These are phyloP conservation scores for Amanita pallidorosea DNA, from an alignment of 768 basidiomycete genomes.

Conservation along the genomic window DNA sequence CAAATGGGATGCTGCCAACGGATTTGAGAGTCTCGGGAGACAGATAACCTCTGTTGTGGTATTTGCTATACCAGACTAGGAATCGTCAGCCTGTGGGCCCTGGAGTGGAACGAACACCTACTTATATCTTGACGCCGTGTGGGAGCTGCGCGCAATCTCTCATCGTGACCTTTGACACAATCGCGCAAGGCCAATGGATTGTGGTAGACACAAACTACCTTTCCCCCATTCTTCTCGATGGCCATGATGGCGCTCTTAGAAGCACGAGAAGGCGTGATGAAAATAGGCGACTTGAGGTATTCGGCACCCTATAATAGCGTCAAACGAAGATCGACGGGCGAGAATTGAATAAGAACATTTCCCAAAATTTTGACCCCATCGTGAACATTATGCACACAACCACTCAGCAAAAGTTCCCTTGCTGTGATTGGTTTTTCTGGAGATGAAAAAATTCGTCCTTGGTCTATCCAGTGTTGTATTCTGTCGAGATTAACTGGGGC, in stretches of 20 bases:
- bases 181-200: slow-evolving; percentile 79
- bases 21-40: slow-evolving; percentile 45
- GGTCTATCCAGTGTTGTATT: slow-evolving; percentile 85
- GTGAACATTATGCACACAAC: slow-evolving; percentile 79
- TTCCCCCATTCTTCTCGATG: slow-evolving; percentile 73
- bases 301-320: slow-evolving; percentile 42
- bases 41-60: slow-evolving; percentile 67
- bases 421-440: slow-evolving; percentile 83
- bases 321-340: background rate
- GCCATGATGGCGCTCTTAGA: slow-evolving; percentile 80
- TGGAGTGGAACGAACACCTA: slow-evolving; percentile 25
- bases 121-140: slow-evolving; percentile 81
- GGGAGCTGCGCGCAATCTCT: slow-evolving; percentile 67
- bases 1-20: slow-evolving; percentile 42
- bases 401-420: slow-evolving; percentile 71
- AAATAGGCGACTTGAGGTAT: slow-evolving; percentile 58
- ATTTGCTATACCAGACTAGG: slow-evolving; percentile 69
- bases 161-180: slow-evolving; percentile 59
- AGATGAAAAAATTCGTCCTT: slow-evolving; percentile 69
- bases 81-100: slow-evolving; percentile 3
- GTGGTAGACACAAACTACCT: slow-evolving; percentile 84
- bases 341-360: slow-evolving; percentile 38
- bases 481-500: slow-evolving; percentile 81
- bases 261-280: slow-evolving; percentile 76
- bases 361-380: slow-evolving; percentile 91